Evolutionary conservation across 148 eudicot species (phyloP).

Genomic region (Heliamphora exappendiculata): DNA sequence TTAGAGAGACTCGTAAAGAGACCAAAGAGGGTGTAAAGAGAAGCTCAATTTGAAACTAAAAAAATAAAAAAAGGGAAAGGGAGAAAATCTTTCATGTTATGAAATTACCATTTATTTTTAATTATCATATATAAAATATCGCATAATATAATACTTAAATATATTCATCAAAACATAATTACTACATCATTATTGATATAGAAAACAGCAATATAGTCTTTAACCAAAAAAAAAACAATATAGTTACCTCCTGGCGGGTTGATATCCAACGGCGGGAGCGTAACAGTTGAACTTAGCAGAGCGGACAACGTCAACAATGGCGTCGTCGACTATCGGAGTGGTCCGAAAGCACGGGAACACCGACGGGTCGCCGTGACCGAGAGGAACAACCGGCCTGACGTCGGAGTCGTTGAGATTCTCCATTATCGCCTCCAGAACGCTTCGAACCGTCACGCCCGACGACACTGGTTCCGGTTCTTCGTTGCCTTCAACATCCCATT

Average conservation of each 20-base stretch:
- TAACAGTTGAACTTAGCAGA: constrained; percentile 36
- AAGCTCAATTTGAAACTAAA: too few relatives aligned
- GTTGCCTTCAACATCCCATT: constrained; percentile 26
- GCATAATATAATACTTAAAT: neutral
- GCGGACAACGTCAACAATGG: constrained; percentile 26
- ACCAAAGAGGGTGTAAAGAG: too few relatives aligned
- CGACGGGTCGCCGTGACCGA: constrained; percentile 40
- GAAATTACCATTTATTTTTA: too few relatives aligned
- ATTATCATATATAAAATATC: too few relatives aligned
- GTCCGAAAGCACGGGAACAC: constrained; percentile 33
- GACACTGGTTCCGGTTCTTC: constrained; percentile 8
- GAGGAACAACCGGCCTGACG: constrained; percentile 12
- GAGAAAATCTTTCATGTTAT: too few relatives aligned
- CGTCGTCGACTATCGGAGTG: constrained; percentile 27
- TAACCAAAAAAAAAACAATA: neutral
- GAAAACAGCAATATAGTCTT: too few relatives aligned
- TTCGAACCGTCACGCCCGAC: constrained; percentile 22
- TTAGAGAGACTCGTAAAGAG: too few relatives aligned
- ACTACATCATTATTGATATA: too few relatives aligned
- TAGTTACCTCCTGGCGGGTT: constrained; percentile 27
- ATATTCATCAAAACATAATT: neutral
- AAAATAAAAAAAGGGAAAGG: neutral
- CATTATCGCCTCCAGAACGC: constrained; percentile 20
- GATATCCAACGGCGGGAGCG: constrained; percentile 24
- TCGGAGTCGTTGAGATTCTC: constrained; percentile 16